Conservation (phyloP, 208 protist genomes). For the Leishmania mexicana region DNA sequence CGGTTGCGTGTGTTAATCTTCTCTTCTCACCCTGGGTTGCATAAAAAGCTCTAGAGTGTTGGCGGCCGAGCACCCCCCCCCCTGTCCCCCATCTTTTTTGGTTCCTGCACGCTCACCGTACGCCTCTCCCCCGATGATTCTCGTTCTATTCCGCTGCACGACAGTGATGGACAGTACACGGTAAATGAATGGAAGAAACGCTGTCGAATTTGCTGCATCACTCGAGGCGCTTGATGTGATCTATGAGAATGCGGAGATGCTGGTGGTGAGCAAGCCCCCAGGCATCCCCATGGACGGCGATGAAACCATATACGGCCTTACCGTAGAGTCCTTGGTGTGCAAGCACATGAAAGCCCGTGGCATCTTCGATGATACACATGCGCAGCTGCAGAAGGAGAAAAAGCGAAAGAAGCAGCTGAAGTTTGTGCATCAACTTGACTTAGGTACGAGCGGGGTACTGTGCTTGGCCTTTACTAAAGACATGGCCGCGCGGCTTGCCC, state of each 20-base stretch:
- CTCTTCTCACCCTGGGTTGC: neutral
- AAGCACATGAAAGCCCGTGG: constrained; percentile 37
- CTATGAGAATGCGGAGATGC: constrained; percentile 70
- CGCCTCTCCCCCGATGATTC: neutral
- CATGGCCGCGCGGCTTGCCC: constrained; percentile 70
- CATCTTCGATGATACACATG: constrained; percentile 39
- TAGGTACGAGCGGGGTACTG: constrained; percentile 88
- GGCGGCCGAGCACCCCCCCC: neutral
- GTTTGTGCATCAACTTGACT: constrained; percentile 94
- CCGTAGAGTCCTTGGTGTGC: constrained; percentile 63
- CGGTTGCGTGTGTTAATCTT: neutral
- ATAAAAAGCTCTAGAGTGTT: neutral
- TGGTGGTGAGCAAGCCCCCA: constrained; percentile 89
- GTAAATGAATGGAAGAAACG: neutral
- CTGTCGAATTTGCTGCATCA: neutral
- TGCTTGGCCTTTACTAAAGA: constrained; percentile 86
- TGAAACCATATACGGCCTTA: constrained; percentile 16
- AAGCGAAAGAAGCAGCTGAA: constrained; percentile 67
- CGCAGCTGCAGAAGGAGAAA: constrained; percentile 25
- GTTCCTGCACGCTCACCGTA: neutral
- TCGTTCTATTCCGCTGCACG: no score
- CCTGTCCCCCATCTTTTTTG: neutral
- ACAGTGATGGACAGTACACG: neutral
- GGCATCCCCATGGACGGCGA: constrained; percentile 88
- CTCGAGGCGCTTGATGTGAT: constrained; percentile 29